Evolutionary conservation across 306 rosid genomes (phyloP), one percentile per base, ranked within the genome.

Genomic region (Glycine soja): DNA sequence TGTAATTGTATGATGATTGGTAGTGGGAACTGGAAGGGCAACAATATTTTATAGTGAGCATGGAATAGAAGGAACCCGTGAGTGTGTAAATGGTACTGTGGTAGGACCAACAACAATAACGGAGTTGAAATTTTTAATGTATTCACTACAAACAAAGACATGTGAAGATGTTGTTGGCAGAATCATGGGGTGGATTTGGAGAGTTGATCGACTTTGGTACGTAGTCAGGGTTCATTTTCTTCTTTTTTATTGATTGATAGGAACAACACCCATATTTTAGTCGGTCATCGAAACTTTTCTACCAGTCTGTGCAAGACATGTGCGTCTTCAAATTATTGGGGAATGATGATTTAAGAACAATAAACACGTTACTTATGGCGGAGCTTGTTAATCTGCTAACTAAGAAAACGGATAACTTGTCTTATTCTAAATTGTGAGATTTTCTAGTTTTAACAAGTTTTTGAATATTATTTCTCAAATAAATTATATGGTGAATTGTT

Each of bases 101-200:
- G 30, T 24, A 24, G 90, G 90, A 85, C 94, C 89, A 83, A 86
- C 87, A 62, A 88, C 85, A 82, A 82, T 78, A 76, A 66, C 76
- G 85, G 87, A 74, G 81, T 45, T 80, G 57, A 82, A 78, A 79
- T 78, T 79, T 67, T 85, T 87, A 68, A 69, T 85, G 73, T 74
- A 74, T 86, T 87, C 89, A 81, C 85, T 88, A 90, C 81, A 88
- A 85, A 92, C 97, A 92, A 88, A 90, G 86, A 83, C 97, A 90
- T 90, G 94, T 92, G 94, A 90, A 74, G 89, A 68, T 53, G 77
- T 64, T 81, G 72, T 80, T 86, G 89, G 87, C 85, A 34, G 79
- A 62, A 43, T 61, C 30, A 24, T 61, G 69, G 68, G 56, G 43
- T 43, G 30, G 58, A 12, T 9, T 54, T 40, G 7, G 18, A 54